Conservation (phyloP, 2,329 filamentous ascomycete species). For the Colletotrichum theobromicola region DNA sequence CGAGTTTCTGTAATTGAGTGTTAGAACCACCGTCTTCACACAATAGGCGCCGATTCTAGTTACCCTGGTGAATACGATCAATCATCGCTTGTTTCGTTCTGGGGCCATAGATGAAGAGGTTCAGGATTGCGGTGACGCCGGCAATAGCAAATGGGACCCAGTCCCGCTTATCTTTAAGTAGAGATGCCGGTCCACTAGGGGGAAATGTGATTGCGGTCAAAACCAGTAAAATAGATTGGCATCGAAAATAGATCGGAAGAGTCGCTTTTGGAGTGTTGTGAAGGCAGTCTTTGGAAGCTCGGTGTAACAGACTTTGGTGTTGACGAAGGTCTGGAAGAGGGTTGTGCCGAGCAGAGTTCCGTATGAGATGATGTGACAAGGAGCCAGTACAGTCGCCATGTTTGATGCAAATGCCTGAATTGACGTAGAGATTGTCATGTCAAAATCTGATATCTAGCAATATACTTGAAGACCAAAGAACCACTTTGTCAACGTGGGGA, state of each 20-base stretch:
- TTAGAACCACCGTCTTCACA: neutral
- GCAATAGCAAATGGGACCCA: conserved; percentile 40
- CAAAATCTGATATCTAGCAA: neutral
- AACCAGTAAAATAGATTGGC: conserved; percentile 38
- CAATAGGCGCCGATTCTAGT: accelerated
- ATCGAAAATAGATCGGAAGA: conserved; percentile 46
- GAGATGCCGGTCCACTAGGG: conserved; percentile 31
- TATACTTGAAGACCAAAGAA: neutral
- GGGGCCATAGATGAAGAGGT: conserved; percentile 41
- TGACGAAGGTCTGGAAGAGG: conserved; percentile 44
- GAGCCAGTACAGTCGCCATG: conserved; percentile 28
- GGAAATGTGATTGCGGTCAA: conserved; percentile 38
- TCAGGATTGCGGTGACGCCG: conserved; percentile 33
- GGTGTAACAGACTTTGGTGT: conserved; percentile 39
- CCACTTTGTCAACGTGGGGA: neutral
- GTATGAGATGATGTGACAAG: conserved; percentile 42
- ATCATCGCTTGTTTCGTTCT: conserved; percentile 36
- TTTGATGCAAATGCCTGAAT: neutral
- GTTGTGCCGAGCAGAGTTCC: conserved; percentile 43
- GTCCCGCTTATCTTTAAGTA: conserved; percentile 31
- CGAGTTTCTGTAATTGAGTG: conserved; percentile 19
- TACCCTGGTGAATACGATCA: conserved; percentile 35
- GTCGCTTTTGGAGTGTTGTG: conserved; percentile 40
- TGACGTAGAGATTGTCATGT: neutral
- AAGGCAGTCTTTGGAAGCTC: conserved; percentile 40